Conservation (phyloP, 106 monocot genomes). For the Gastrodia elata region DNA sequence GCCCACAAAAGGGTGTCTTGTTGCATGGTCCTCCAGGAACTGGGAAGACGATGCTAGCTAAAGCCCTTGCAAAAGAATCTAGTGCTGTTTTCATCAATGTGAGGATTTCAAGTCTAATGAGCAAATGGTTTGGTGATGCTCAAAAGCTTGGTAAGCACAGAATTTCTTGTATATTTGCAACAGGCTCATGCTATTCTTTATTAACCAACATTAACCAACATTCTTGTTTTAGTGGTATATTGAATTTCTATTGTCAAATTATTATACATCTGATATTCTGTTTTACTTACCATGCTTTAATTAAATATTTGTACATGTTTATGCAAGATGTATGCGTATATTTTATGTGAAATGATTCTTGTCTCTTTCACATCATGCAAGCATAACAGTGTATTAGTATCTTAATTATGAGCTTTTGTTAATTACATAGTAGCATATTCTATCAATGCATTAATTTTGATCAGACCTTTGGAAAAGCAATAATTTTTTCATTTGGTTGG, state of each 20-base stretch:
- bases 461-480: not conserved
- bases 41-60: constrained; percentile 97
- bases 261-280: not conserved
- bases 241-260: not conserved
- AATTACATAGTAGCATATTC: not conserved
- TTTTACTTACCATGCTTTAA: not conserved
- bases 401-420: not conserved
- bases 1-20: constrained; percentile 89
- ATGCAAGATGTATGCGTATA: not conserved
- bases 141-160: constrained; percentile 78
- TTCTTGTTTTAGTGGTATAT: not conserved
- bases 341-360: not conserved
- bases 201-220: not conserved
- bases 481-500: not conserved
- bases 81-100: constrained; percentile 97
- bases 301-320: not conserved
- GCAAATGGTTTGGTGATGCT: constrained; percentile 99
- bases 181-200: not conserved
- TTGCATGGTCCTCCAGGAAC: constrained; percentile 94
- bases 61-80: constrained; percentile 91
- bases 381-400: not conserved
- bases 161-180: not conserved
- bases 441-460: not conserved
- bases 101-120: constrained; percentile 91
- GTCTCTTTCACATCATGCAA: not conserved